Evolutionary conservation across 2,329 filamentous ascomycete genomes (phyloP).

Genomic region (Kalmusia sp.): DNA sequence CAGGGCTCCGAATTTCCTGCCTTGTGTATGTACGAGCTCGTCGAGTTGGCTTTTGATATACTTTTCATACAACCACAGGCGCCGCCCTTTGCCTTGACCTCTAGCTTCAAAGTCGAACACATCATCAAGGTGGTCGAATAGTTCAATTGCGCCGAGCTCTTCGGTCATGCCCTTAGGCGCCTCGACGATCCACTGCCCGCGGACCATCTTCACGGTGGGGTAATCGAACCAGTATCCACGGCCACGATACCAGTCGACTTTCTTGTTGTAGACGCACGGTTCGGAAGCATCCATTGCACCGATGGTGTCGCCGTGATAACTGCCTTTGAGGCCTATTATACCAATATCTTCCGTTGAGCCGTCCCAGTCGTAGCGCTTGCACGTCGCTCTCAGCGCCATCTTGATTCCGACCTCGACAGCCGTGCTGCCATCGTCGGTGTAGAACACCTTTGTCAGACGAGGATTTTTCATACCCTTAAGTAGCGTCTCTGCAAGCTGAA

Average conservation of each 20-base stretch:
- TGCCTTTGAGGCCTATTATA: constrained; percentile 77
- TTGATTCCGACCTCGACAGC: constrained; percentile 85
- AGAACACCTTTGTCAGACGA: constrained; percentile 76
- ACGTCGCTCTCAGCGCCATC: constrained; percentile 78
- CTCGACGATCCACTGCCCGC: constrained; percentile 71
- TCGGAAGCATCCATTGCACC: constrained; percentile 87
- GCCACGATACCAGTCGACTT: constrained; percentile 85
- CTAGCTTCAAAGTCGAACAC: constrained; percentile 51
- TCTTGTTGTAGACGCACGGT: constrained; percentile 78
- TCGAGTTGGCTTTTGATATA: constrained; percentile 66
- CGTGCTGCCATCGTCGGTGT: constrained; percentile 83
- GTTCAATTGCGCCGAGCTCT: constrained; percentile 53
- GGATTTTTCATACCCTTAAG: constrained; percentile 67
- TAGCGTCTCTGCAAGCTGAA: constrained; percentile 71
- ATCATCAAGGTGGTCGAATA: constrained; percentile 39
- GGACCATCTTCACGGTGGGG: constrained; percentile 71
- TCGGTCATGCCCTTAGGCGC: constrained; percentile 58
- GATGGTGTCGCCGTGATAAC: constrained; percentile 88
- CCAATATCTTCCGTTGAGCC: constrained; percentile 64
- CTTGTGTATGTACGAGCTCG: constrained; percentile 60
- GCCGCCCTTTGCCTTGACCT: constrained; percentile 33
- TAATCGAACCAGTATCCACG: constrained; percentile 84
- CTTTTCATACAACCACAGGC: constrained; percentile 56
- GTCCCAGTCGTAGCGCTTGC: constrained; percentile 71
- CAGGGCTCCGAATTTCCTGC: constrained; percentile 75